A percentile compares a stretch with the other conserved stretches of the same genome.
Conservation (phyloP, 169 alveolate species). For the Cryptosporidium sp. region DNA sequence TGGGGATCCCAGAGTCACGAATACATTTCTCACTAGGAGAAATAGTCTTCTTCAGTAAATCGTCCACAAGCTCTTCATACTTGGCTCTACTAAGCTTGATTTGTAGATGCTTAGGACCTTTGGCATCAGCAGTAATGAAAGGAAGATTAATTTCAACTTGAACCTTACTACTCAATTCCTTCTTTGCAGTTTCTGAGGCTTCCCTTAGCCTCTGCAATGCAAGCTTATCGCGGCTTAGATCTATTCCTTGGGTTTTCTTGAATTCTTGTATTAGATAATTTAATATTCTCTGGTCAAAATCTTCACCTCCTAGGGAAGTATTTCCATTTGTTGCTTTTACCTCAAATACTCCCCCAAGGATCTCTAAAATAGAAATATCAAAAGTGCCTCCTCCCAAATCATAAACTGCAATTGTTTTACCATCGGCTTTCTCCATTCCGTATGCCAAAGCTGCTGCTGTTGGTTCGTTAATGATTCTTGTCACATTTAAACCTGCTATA, state of each 20-base stretch:
- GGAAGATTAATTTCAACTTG: slow-evolving; percentile 97
- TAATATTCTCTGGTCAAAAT: slow-evolving; percentile 95
- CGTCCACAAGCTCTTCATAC: slow-evolving; percentile 90
- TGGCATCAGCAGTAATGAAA: slow-evolving; percentile 97
- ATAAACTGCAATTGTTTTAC: slow-evolving; percentile 93
- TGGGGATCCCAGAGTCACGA: slow-evolving; percentile 93
- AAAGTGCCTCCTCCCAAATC: slow-evolving; percentile 96
- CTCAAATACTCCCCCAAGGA: slow-evolving; percentile 98
- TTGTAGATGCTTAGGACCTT: slow-evolving; percentile 98
- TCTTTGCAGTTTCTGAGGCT: slow-evolving; percentile 99
- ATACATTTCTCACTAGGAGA: slow-evolving; percentile 96
- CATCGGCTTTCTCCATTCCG: slow-evolving; percentile 96
- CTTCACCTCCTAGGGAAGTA: slow-evolving; percentile 99
- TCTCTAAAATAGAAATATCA: slow-evolving; percentile 97
- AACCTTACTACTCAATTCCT: slow-evolving; percentile 93
- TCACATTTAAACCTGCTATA: slow-evolving; percentile 94
- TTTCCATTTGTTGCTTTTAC: slow-evolving; percentile 99
- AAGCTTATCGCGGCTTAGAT: slow-evolving; percentile 93
- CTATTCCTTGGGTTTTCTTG: slow-evolving; percentile 95
- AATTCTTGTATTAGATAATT: slow-evolving; percentile 94
- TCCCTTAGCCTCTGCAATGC: slow-evolving; percentile 97
- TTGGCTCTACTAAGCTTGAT: slow-evolving; percentile 95
- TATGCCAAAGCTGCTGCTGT: slow-evolving; percentile 99
- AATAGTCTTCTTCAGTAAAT: slow-evolving; percentile 91
- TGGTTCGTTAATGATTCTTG: slow-evolving; percentile 99